Percentiles rank a stretch among this genome's conserved stretches.
Evolutionary conservation across 1,284 basidiomycete genomes (phyloP).

Genomic region (Moesziomyces globuligerus): DNA sequence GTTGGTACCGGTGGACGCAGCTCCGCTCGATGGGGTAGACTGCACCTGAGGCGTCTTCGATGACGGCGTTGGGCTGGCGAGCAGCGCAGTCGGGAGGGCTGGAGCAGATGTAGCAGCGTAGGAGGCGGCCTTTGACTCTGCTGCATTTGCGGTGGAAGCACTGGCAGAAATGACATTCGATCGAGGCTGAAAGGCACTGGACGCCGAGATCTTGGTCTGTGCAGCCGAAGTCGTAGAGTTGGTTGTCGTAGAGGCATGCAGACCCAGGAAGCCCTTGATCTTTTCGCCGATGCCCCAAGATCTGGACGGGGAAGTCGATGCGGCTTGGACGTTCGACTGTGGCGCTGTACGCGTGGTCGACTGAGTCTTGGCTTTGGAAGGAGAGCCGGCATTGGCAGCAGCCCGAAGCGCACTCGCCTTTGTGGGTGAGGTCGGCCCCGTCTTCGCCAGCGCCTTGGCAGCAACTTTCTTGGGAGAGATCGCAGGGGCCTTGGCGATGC

Average conservation of each 20-base stretch:
- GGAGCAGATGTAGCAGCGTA: conserved; percentile 8
- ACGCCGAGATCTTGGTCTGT: conserved; percentile 38
- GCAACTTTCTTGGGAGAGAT: conserved; percentile 47
- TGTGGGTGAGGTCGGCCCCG: conserved; percentile 39
- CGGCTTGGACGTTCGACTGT: conserved; percentile 17
- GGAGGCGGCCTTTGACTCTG: conserved; percentile 10
- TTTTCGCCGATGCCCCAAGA: conserved; percentile 51
- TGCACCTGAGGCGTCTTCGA: conserved; percentile 26
- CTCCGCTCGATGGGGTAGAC: conserved; percentile 25
- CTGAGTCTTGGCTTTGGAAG: conserved; percentile 29
- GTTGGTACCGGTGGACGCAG: conserved; percentile 14
- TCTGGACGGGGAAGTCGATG: conserved; percentile 37
- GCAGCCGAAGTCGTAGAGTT: conserved; percentile 17
- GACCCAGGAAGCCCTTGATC: conserved; percentile 55
- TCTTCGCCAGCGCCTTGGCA: conserved; percentile 34
- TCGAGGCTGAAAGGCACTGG: conserved; percentile 34
- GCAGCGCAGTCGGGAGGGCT: conserved; percentile 32
- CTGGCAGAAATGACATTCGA: conserved; percentile 11
- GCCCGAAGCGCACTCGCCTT: conserved; percentile 40
- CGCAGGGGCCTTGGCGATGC: conserved; percentile 18
- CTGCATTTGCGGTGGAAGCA: neutral
- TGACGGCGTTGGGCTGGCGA: conserved; percentile 27
- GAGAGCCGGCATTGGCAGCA: conserved; percentile 31
- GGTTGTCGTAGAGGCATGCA: conserved; percentile 40
- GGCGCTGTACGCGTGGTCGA: conserved; percentile 16